Base-by-base conservation (phyloP, 495 filamentous ascomycete species). In the Lepraria neglecta region DNA sequence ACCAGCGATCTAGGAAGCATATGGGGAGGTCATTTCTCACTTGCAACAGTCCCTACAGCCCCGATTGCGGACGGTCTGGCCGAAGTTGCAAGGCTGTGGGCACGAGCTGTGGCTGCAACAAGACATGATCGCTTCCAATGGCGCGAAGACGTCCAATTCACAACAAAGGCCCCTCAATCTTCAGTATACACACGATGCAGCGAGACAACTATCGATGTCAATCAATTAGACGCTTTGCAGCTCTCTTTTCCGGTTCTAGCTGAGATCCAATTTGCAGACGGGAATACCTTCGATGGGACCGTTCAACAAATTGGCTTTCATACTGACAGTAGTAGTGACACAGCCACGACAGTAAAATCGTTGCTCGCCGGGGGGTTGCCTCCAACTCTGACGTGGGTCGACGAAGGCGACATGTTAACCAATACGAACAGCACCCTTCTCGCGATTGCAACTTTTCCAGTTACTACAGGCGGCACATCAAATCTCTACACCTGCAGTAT, bases 121-220 rank as follows among this genome's bases (percentile, higher is more conserved):
- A 21, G 30, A 35, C 51, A 54, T 2, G 51, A 38, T 54, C 51
- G 30, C 30, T 54, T 54, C 33, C 51, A 54, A 35, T 54, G 51
- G 51, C 51, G 51, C 15, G 19, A 54, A 54, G 51, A 54, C 28
- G 51, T 54, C 30, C 28, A 54, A 54, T 54, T 54, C 30, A 54
- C 14, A n/a, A 9, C 28, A 17, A 38, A 54, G 15, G 51, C 51
- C 17, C 44, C 44, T 17, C 44, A 47, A 24, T 47, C 44, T 11
- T 47, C 44, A 47, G 44, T 47, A n/a, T 47, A 47, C 44, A 24
- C 44, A 24, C 44, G 44, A 15, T 47, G 44, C 21, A 47, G 44
- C 44, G 44, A 47, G 44, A 47, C 44, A n/a, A 24, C 5, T 47
- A 47, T 47, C 21, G 44, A 24, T 24, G 21, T 17, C 44, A 47